Base-by-base conservation (phyloP, 2,329 filamentous ascomycete species). In the Orbilia quercus region DNA sequence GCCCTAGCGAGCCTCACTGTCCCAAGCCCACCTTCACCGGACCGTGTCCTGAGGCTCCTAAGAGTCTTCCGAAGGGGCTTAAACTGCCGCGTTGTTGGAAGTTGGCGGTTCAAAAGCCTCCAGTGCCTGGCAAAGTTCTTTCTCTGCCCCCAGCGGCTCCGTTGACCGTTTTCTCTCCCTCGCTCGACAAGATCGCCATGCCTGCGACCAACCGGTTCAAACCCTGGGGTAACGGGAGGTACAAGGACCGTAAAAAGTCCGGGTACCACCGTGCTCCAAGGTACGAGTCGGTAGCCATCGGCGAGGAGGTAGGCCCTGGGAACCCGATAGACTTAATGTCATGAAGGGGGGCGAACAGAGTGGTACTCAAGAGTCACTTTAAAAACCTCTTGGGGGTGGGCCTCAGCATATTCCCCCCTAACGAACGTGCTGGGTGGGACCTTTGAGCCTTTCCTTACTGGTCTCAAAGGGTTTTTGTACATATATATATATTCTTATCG, bases 231-330 rank as follows among this genome's bases (percentile, higher is more conserved):
- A 14, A 48, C 20, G 14, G 28, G 20, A 64, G 28, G 47, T 72
- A 65, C 54, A 72, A 60, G 47, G 59, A 65, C 59, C 62, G 67
- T 31, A 11, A 11, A 22, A 64, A 40, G 47, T 72, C 59, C 25
- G 54, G 54, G 59, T 72, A 55, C 51, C 47, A 47, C 38, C 50
- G 12, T 31, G 58, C 23, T 18, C 50, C n/a, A 16, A 42, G 51
- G 14, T 71, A 51, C 38, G 40, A 40, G 9, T 23, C 38, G 3
- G 36, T 58, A n/a, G n/a, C 66, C 23, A 18, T n/a, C 40, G 18
- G 14, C 11, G 9, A 44, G 53, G 38, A 44, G 53, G 12, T 44
- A 44, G 53, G 44, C n/a, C 36, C 7, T 16, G 36, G 22, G 20
- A 20, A 16, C 7, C 22, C 23, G 53, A 31, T 28, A 5, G 36